Conservation (phyloP, 129 eudicot genomes). For the Flaveria bidentis region DNA sequence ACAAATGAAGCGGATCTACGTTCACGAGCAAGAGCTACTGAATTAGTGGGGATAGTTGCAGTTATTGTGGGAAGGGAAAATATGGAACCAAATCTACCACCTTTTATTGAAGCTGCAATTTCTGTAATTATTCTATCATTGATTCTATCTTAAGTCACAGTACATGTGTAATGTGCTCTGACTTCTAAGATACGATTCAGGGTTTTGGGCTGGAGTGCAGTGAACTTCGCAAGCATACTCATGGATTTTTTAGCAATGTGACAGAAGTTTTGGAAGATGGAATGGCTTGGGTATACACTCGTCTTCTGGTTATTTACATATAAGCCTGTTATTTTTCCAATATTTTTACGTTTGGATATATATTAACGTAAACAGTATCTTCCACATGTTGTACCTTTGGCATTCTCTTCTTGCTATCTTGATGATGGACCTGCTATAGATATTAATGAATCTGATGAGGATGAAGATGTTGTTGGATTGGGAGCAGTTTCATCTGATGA, state of each 20-base stretch:
- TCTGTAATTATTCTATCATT: slow-evolving; percentile 43
- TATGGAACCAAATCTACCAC: slow-evolving; percentile 81
- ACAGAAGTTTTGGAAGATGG: slow-evolving; percentile 84
- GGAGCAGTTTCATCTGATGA: slow-evolving; percentile 94
- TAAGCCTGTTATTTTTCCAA: not conserved
- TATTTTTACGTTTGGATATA: slow-evolving; percentile 14
- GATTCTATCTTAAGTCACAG: slow-evolving; percentile 2
- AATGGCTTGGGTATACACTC: slow-evolving; percentile 58
- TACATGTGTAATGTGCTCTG: slow-evolving; percentile 14
- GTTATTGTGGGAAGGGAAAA: slow-evolving; percentile 75
- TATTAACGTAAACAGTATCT: slow-evolving; percentile 63
- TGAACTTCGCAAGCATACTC: slow-evolving; percentile 91
- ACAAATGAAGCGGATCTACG: slow-evolving; percentile 73
- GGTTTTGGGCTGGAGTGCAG: slow-evolving; percentile 80
- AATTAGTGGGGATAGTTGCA: slow-evolving; percentile 88
- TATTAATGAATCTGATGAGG: slow-evolving; percentile 80
- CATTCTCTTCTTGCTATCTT: slow-evolving; percentile 85
- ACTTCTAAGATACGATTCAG: slow-evolving; percentile 41
- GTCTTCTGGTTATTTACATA: not conserved
- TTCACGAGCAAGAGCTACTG: slow-evolving; percentile 96
- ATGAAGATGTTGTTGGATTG: slow-evolving; percentile 66
- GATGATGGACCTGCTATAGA: slow-evolving; percentile 88
- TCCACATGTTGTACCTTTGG: slow-evolving; percentile 87
- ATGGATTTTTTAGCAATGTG: slow-evolving; percentile 89
- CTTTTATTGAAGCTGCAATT: slow-evolving; percentile 92